phyloP scores from a whole-genome alignment of 192 early-diverging fungal species.

The Entomortierella beljakovae region DNA sequence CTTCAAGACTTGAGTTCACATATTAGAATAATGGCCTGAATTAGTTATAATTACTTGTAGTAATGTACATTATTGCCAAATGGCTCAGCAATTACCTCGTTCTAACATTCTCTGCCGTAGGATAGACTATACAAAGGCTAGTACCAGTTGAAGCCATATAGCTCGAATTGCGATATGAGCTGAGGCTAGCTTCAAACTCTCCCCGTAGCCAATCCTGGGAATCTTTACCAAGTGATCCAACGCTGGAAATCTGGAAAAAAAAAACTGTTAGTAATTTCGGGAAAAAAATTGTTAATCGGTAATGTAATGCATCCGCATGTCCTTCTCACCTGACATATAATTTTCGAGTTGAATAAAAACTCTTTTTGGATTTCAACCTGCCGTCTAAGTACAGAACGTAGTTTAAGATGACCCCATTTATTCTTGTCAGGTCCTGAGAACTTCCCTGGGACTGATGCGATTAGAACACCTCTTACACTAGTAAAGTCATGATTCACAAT shows the following conservation, averaged over 20 bases:
- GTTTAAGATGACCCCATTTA: constrained; percentile 67
- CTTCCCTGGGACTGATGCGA: constrained; percentile 71
- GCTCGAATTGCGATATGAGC: constrained; percentile 35
- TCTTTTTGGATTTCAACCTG: constrained; percentile 43
- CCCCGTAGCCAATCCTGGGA: constrained; percentile 66
- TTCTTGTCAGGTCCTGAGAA: constrained; percentile 52
- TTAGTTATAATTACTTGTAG: neutral
- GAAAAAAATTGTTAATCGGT: too few species aligned
- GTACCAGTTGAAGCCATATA: constrained; percentile 15
- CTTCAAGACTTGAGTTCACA: too few species aligned
- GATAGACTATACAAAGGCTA: constrained; percentile 63
- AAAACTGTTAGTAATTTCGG: too few species aligned
- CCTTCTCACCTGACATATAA: constrained; percentile 66
- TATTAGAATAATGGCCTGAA: neutral
- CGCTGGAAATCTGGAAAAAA: constrained; percentile 65
- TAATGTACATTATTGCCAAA: neutral
- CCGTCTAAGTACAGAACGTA: constrained; percentile 54
- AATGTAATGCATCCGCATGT: too few species aligned
- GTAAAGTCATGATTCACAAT: constrained; percentile 66
- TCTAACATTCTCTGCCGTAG: constrained; percentile 70
- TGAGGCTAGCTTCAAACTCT: constrained; percentile 64
- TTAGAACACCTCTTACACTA: constrained; percentile 58
- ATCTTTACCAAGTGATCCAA: constrained; percentile 66
- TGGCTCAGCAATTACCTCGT: constrained; percentile 36
- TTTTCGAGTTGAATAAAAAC: constrained; percentile 27